Evolutionary conservation across 2,329 filamentous ascomycete species (phyloP).

Genomic region (Aureobasidium musti): DNA sequence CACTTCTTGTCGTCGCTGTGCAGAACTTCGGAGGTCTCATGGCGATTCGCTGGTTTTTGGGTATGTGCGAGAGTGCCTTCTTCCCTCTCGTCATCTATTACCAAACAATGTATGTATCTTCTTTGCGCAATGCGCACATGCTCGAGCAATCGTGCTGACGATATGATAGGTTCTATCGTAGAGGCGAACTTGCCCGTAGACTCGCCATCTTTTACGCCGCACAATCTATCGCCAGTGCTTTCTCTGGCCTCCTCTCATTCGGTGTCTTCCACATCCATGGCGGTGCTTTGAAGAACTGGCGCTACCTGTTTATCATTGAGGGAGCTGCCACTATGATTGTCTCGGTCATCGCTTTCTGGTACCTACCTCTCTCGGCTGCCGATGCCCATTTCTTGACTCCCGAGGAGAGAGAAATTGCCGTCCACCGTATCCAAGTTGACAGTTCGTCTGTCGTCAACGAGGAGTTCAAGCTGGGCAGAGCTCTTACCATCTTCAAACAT

Average conservation of each 20-base stretch:
- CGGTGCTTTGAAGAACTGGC: constrained; percentile 58
- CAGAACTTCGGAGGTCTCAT: constrained; percentile 67
- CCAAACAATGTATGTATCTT: constrained; percentile 42
- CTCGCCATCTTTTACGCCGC: constrained; percentile 76
- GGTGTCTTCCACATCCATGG: constrained; percentile 61
- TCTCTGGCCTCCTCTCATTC: constrained; percentile 61
- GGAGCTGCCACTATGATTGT: constrained; percentile 59
- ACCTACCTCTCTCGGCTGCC: constrained; percentile 65
- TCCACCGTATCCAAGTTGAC: constrained; percentile 73
- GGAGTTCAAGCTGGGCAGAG: constrained; percentile 55
- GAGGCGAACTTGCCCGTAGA: constrained; percentile 69
- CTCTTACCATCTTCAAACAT: constrained; percentile 56
- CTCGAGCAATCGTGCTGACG: background rate
- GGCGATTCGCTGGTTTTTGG: constrained; percentile 68
- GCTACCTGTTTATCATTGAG: constrained; percentile 66
- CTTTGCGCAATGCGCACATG: background rate
- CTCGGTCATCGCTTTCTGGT: constrained; percentile 66
- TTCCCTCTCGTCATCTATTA: constrained; percentile 70
- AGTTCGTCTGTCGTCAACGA: constrained; percentile 66
- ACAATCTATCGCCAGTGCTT: constrained; percentile 70
- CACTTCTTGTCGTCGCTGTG: constrained; percentile 59
- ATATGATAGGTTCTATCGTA: constrained; percentile 63
- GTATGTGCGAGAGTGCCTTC: constrained; percentile 64
- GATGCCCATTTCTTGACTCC: constrained; percentile 66
- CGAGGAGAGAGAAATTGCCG: constrained; percentile 68